Percentiles rank a stretch among this genome's conserved stretches.
phyloP scores from a whole-genome alignment of 78 protist genomes.

The slime mould (Dictyostelium discoideum) region DNA sequence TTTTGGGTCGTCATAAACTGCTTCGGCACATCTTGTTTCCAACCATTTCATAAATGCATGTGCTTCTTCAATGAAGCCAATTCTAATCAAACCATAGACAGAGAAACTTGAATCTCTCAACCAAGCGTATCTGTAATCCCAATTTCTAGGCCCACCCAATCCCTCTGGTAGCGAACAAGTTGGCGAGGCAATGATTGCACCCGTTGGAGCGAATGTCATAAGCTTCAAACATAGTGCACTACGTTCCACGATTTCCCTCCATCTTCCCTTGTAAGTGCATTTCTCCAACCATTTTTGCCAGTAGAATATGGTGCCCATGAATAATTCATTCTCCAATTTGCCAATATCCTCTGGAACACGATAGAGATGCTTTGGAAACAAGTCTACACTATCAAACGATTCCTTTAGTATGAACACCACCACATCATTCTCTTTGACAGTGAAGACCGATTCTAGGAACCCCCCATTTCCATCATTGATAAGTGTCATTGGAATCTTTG shows the following conservation, averaged over 20 bases:
- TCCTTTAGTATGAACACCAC: constrained; percentile 35
- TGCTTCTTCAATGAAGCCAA: constrained; percentile 81
- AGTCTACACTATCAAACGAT: not conserved
- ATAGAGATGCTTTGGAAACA: not conserved
- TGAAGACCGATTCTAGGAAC: not conserved
- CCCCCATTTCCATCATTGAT: not conserved
- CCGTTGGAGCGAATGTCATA: constrained; percentile 73
- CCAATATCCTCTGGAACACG: not conserved
- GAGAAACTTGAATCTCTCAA: constrained; percentile 75
- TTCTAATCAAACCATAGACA: constrained; percentile 76
- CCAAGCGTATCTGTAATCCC: constrained; percentile 84
- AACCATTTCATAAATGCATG: constrained; percentile 77
- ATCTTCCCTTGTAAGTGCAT: constrained; percentile 79
- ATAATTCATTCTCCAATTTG: constrained; percentile 17
- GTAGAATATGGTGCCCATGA: constrained; percentile 42
- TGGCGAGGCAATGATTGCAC: constrained; percentile 76
- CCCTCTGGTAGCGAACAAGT: constrained; percentile 74
- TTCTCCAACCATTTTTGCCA: constrained; percentile 81
- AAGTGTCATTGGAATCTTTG: not conserved
- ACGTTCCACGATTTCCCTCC: constrained; percentile 78
- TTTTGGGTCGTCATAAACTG: constrained; percentile 7
- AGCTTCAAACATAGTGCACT: constrained; percentile 71
- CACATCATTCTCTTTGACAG: constrained; percentile 26
- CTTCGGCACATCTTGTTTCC: constrained; percentile 44
- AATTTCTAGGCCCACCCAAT: constrained; percentile 75